These are phyloP conservation scores for Solanum acaule DNA, from an alignment of 257 asterid genomes.

Conservation along the genomic window DNA sequence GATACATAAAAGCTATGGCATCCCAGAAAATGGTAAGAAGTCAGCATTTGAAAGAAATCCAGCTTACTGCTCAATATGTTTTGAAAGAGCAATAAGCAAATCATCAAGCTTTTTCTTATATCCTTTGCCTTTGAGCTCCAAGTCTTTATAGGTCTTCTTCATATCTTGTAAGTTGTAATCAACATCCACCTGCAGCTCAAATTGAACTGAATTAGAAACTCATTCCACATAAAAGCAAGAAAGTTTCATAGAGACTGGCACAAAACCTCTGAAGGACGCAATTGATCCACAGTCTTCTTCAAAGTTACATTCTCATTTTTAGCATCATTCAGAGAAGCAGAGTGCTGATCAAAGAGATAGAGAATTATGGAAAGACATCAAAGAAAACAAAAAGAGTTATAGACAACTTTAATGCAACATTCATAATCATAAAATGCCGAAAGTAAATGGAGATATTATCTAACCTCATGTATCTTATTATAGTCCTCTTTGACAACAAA, in stretches of 20 bases:
- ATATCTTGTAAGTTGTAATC: constrained; percentile 86
- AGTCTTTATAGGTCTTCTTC: constrained; percentile 62
- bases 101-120: too few species aligned
- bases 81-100: too few species aligned
- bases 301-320: constrained; percentile 60
- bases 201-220: not conserved
- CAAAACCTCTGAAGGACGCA: constrained; percentile 74
- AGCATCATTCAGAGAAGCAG: constrained; percentile 52
- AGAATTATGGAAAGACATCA: not conserved
- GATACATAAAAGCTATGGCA: too few species aligned
- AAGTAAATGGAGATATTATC: not conserved
- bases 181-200: constrained; percentile 59
- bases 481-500: constrained; percentile 66
- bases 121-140: constrained; percentile 62
- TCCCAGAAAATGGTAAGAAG: too few species aligned
- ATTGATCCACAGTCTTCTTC: constrained; percentile 69
- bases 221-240: not conserved
- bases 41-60: too few species aligned
- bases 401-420: not conserved
- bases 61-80: too few species aligned
- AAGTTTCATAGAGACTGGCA: not conserved
- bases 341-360: constrained; percentile 64
- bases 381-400: not conserved
- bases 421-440: not conserved
- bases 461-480: constrained; percentile 67